Base-by-base conservation (phyloP, 345 rosid genomes). In the Corymbia maculata region DNA sequence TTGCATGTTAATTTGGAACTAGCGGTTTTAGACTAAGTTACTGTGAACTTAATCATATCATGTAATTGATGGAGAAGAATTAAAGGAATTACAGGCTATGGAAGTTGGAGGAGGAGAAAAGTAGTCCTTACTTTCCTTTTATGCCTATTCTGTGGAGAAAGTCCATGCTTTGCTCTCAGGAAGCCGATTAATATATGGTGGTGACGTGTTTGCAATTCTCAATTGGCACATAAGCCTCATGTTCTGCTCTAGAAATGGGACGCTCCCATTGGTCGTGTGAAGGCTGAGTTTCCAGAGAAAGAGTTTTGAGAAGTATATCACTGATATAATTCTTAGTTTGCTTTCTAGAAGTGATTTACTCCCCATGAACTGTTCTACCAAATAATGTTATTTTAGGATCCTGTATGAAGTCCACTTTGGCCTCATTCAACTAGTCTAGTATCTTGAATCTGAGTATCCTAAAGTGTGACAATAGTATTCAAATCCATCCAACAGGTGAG, bases 401-500 rank as follows among this genome's bases (percentile, higher is more conserved):
- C 45, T 85, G 2, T 70, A 70, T 70, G 42, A 85, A 85, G 55
- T 28, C 57, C 53, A 85, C 55, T n/a, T 85, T 51, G 52, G 86
- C 86, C 55, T 21, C 59, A 9, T 85, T 51, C 45, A 32, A 52
- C 86, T 30, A 5, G 45, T 42, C 64, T 52, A 26, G 59, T 85
- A 13, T 42, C 55, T 85, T 85, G 52, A 85, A 24, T 47, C 50
- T 13, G 42, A 47, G 36, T 85, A 47, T 70, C 52, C 59, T 22
- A 79, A 24, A 17, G 30, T 30, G 8, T 86, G 64, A 75, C n/a
- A 45, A n/a, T 82, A 44, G 68, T 61, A 10, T 53, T 87, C 55
- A 87, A 57, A 80, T 30, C 51, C 51, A 52, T 44, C 53, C 68
- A 89, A 91, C 95, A 98, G 99, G 98, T 94, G 14, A 92, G 90